Percentiles rank a stretch among this genome's conserved stretches.
These are phyloP conservation scores for Aspergillus japonicus DNA, from an alignment of 2,329 filamentous ascomycete species.

Conservation along the genomic window DNA sequence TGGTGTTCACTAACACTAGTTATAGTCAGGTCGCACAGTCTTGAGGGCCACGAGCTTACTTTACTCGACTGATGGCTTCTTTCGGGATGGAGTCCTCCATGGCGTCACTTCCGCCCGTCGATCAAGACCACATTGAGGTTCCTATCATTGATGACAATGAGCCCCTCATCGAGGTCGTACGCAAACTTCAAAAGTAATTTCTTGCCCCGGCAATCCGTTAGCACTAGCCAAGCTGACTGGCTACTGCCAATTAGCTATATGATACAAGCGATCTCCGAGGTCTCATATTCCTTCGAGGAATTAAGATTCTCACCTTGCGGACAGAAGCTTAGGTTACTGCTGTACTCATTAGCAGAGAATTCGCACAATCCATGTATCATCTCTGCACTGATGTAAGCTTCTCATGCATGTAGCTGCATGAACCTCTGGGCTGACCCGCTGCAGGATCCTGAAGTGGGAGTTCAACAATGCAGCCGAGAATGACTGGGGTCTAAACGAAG, in stretches of 20 bases:
- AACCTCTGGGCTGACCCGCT: neutral
- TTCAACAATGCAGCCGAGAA: constrained; percentile 53
- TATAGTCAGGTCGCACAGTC: neutral
- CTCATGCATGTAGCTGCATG: neutral
- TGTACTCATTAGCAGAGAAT: constrained; percentile 40
- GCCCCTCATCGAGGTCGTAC: constrained; percentile 38
- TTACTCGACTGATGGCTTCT: constrained; percentile 6
- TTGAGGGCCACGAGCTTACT: neutral
- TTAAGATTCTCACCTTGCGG: constrained; percentile 41
- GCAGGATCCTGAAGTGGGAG: constrained; percentile 57
- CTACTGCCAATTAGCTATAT: constrained; percentile 35
- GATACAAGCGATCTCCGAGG: constrained; percentile 38
- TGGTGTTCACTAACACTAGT: neutral
- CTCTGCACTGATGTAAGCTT: constrained; percentile 53
- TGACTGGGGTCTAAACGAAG: constrained; percentile 57
- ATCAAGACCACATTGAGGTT: constrained; percentile 34
- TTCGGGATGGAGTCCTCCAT: constrained; percentile 14
- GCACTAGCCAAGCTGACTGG: neutral
- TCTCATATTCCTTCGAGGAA: constrained; percentile 47
- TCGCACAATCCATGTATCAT: constrained; percentile 47
- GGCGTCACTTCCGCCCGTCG: constrained; percentile 17
- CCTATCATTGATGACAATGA: constrained; percentile 44
- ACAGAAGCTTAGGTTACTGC: constrained; percentile 39
- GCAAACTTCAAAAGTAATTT: constrained; percentile 40
- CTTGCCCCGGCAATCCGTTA: neutral